Conservation (phyloP, 495 filamentous ascomycete genomes). For the Lichenothelia convexa region DNA sequence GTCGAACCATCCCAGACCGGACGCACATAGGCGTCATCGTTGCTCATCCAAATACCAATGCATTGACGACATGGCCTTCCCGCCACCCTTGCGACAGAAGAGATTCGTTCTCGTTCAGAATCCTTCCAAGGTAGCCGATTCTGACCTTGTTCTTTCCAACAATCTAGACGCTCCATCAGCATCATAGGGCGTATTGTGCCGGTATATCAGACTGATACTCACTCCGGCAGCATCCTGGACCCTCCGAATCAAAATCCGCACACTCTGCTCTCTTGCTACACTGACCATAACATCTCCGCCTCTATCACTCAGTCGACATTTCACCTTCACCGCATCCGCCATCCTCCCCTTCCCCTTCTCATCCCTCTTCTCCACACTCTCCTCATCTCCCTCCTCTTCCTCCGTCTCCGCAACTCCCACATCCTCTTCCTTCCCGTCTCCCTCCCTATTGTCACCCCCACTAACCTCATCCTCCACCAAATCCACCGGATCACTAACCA, state of each 20-base stretch:
- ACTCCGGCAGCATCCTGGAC: slow-evolving; percentile 49
- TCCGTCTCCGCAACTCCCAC: slow-evolving; percentile 43
- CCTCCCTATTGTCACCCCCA: slow-evolving; percentile 13
- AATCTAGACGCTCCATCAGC: slow-evolving; percentile 24
- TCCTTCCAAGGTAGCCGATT: slow-evolving; percentile 62
- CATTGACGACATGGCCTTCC: slow-evolving; percentile 60
- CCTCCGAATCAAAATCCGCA: slow-evolving; percentile 41
- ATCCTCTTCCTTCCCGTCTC: slow-evolving; percentile 30
- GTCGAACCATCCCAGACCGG: no score
- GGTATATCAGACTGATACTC: slow-evolving; percentile 20
- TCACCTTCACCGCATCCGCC: slow-evolving; percentile 31
- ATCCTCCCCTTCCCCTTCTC: slow-evolving; percentile 37
- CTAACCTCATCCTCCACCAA: slow-evolving; percentile 27
- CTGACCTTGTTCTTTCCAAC: slow-evolving; percentile 36
- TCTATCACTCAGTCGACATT: slow-evolving; percentile 51
- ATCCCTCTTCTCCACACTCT: slow-evolving; percentile 36
- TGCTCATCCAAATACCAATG: slow-evolving; percentile 38
- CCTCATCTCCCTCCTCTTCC: slow-evolving; percentile 22
- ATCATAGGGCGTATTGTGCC: no score
- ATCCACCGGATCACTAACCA: slow-evolving; percentile 60
- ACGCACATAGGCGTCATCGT: slow-evolving; percentile 11
- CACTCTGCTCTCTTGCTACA: slow-evolving; percentile 40
- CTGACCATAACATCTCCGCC: slow-evolving; percentile 43
- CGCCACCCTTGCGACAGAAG: slow-evolving; percentile 57
- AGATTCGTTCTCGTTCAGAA: slow-evolving; percentile 48